phyloP scores from a whole-genome alignment of 495 filamentous ascomycete genomes.

The Tetracladium marchalianum region DNA sequence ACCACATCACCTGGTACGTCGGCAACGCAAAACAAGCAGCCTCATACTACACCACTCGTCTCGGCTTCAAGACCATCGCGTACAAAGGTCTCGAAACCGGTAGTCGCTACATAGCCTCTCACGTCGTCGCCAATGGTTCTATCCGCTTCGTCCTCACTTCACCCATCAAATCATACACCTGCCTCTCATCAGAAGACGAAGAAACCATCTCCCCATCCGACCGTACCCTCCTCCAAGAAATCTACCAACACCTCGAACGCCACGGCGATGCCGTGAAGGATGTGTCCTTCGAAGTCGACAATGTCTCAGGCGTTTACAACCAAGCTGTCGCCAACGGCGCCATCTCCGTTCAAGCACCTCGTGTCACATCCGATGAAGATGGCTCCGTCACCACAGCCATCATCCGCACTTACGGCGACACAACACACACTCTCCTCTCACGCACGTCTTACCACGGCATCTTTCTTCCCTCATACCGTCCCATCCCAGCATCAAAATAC shows the following conservation, averaged over 20 bases:
- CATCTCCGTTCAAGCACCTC: constrained; percentile 48
- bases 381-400: constrained; percentile 57
- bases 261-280: constrained; percentile 91
- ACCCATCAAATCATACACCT: constrained; percentile 51
- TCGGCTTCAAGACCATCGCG: constrained; percentile 73
- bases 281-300: constrained; percentile 84
- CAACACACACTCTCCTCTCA: constrained; percentile 79
- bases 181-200: constrained; percentile 30
- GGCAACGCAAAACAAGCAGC: constrained; percentile 93
- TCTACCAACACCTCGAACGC: constrained; percentile 63
- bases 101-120: constrained; percentile 59
- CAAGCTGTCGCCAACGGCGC: constrained; percentile 63
- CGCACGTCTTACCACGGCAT: constrained; percentile 52
- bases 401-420: constrained; percentile 83
- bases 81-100: constrained; percentile 85
- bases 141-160: constrained; percentile 80
- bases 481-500: constrained; percentile 19
- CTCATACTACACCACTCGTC: constrained; percentile 71
- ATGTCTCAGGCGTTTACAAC: constrained; percentile 62
- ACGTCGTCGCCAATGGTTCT: constrained; percentile 69
- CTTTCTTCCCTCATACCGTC: constrained; percentile 74
- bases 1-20: constrained; percentile 88
- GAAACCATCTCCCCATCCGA: constrained; percentile 44
- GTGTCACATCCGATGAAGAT: constrained; percentile 33
- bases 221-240: constrained; percentile 48